phyloP scores from a whole-genome alignment of 2,329 filamentous ascomycete species.

The Phaeophleospora eucalypticola region DNA sequence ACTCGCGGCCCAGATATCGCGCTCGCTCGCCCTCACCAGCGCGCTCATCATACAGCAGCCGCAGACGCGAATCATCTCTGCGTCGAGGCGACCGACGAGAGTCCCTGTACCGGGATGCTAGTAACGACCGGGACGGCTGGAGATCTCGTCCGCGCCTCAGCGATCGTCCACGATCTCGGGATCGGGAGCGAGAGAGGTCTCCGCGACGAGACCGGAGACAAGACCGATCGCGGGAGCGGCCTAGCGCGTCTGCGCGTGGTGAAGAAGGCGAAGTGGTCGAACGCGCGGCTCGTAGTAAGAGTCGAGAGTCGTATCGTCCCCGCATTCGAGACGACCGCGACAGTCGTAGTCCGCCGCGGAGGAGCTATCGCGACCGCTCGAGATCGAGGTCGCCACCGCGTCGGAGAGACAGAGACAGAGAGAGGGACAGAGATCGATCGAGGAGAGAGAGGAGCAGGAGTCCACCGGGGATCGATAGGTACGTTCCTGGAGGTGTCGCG shows the following conservation, averaged over 20 bases:
- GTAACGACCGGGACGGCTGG: conserved; percentile 32
- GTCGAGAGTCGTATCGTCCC: conserved; percentile 13
- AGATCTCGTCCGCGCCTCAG: conserved; percentile 24
- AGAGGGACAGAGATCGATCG: conserved; percentile 15
- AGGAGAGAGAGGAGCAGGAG: conserved; percentile 28
- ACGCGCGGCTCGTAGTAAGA: conserved; percentile 19
- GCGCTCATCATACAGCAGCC: conserved; percentile 23
- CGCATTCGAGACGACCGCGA: conserved; percentile 18
- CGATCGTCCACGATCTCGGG: conserved; percentile 28
- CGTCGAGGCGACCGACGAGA: conserved; percentile 22
- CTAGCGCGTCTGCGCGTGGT: conserved; percentile 4
- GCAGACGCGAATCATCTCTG: conserved; percentile 22
- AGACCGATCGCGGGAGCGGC: conserved; percentile 1
- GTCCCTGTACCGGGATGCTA: conserved; percentile 29
- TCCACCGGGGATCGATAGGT: conserved; percentile 37
- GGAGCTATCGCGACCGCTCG: conserved; percentile 17
- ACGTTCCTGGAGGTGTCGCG: conserved; percentile 34
- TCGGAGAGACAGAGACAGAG: too few relatives aligned
- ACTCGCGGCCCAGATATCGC: conserved; percentile 9
- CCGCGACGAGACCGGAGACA: conserved; percentile 2
- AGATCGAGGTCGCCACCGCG: conserved; percentile 21
- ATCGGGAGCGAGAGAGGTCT: conserved; percentile 17
- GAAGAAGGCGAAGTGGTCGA: conserved; percentile 33
- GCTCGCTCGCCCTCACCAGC: conserved; percentile 27
- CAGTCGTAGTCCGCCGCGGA: conserved; percentile 23